A percentile compares a stretch with the other conserved stretches of the same genome.
Conservation (phyloP, 163 green algal genomes). For the Coccomyxa subellipsoidea region DNA sequence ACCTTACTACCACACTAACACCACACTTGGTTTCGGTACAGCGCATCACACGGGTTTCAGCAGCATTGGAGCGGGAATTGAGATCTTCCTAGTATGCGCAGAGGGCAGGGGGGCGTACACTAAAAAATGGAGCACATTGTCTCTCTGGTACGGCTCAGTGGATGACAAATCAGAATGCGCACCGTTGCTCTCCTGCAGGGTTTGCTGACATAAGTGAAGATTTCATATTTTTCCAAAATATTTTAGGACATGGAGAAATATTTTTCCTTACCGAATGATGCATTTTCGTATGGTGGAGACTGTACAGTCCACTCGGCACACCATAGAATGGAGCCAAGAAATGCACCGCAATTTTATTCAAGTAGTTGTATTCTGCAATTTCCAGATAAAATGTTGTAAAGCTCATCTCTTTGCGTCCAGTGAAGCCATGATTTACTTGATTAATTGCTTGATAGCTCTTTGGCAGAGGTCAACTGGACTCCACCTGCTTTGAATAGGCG, state of each 20-base stretch:
- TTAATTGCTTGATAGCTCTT: no score
- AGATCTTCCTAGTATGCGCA: neutral
- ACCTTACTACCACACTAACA: no score
- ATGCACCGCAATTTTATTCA: conserved; percentile 53
- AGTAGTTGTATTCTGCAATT: conserved; percentile 22
- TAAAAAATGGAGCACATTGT: conserved; percentile 68
- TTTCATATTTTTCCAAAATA: neutral
- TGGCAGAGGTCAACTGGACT: no score
- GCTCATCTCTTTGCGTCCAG: neutral
- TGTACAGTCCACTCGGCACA: conserved; percentile 74
- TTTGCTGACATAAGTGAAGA: neutral
- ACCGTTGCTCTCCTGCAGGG: conserved; percentile 67
- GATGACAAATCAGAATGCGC: conserved; percentile 65
- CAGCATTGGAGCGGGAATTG: neutral
- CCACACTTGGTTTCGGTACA: no score
- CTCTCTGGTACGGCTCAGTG: conserved; percentile 78
- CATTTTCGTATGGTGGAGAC: conserved; percentile 85
- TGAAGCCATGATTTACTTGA: no score
- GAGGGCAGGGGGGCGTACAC: neutral
- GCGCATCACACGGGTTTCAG: no score
- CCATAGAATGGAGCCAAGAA: conserved; percentile 68
- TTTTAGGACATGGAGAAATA: no score
- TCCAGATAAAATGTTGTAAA: neutral
- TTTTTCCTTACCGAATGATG: conserved; percentile 65
- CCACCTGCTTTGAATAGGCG: conserved; percentile 57